Conservation (phyloP, 306 rosid genomes). For the Quercus mongolica region DNA sequence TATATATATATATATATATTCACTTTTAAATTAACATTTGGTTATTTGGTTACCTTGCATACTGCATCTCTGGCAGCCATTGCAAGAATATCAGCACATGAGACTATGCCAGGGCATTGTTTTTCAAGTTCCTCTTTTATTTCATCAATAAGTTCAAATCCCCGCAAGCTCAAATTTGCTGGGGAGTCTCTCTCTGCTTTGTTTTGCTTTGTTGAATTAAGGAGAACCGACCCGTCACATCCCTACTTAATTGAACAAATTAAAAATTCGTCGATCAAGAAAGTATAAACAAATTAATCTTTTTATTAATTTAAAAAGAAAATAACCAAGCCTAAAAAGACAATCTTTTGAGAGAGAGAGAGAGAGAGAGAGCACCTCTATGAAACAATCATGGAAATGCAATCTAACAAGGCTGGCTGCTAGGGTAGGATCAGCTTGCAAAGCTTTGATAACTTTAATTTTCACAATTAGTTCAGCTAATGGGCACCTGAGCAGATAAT, state of each 20-base stretch:
- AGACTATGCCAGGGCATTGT: conserved; percentile 83
- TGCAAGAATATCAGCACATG: conserved; percentile 92
- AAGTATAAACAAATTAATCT: too few species aligned
- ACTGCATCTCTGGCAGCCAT: conserved; percentile 84
- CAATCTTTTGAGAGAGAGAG: background rate
- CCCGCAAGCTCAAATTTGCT: conserved; percentile 77
- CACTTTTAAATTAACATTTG: background rate
- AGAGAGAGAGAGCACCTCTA: conserved; percentile 40
- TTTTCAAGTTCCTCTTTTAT: conserved; percentile 64
- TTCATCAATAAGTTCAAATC: conserved; percentile 73
- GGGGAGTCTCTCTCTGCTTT: conserved; percentile 96
- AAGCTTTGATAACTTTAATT: conserved; percentile 43
- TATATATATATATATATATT: background rate
- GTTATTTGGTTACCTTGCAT: conserved; percentile 41
- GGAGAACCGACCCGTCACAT: conserved; percentile 78
- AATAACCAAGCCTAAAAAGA: background rate
- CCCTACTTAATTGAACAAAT: conserved; percentile 42
- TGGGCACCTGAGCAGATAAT: conserved; percentile 58
- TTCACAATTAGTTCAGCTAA: conserved; percentile 43
- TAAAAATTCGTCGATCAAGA: background rate
- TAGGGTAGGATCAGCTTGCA: conserved; percentile 57
- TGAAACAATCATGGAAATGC: conserved; percentile 90
- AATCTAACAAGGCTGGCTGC: conserved; percentile 74
- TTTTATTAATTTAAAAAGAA: too few species aligned
- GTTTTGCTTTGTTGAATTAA: conserved; percentile 69